Conservation (phyloP, 441 rosid species). For the Populus hybrid region DNA sequence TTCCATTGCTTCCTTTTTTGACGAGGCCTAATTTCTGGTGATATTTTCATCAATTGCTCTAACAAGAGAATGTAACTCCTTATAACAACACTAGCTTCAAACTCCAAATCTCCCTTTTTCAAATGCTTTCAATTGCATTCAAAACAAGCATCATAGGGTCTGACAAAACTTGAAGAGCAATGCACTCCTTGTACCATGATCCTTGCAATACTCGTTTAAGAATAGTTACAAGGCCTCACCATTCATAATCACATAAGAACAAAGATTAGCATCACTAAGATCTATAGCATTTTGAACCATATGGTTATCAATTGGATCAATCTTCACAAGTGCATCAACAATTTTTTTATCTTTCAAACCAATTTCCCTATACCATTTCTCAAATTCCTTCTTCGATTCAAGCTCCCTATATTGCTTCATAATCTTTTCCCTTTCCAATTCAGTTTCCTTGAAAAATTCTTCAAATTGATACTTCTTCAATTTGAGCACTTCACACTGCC, state of each 20-base stretch:
- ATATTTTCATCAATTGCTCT: constrained; percentile 20
- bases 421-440: constrained; percentile 16
- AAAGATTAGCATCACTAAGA: constrained; percentile 1
- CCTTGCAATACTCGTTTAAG: constrained; percentile 5
- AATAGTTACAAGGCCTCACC: constrained; percentile 25
- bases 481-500: too few species aligned
- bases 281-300: not conserved
- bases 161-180: not conserved
- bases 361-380: constrained; percentile 13
- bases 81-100: constrained; percentile 13
- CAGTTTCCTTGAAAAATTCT: not conserved
- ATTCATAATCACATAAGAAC: constrained; percentile 19
- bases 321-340: not conserved
- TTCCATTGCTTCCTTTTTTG: constrained; percentile 16
- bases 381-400: not conserved
- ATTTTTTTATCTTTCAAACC: constrained; percentile 16
- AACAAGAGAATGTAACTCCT: constrained; percentile 22
- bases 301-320: constrained; percentile 1
- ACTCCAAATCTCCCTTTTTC: constrained; percentile 13
- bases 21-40: constrained; percentile 7
- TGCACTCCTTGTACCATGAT: too few species aligned
- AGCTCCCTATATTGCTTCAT: constrained; percentile 4
- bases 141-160: constrained; percentile 37
- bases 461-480: too few species aligned
- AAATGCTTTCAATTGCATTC: constrained; percentile 26